Evolutionary conservation across 495 filamentous ascomycete genomes (phyloP), one percentile per base, ranked within the genome.

Genomic region (Tetracladium marchalianum): DNA sequence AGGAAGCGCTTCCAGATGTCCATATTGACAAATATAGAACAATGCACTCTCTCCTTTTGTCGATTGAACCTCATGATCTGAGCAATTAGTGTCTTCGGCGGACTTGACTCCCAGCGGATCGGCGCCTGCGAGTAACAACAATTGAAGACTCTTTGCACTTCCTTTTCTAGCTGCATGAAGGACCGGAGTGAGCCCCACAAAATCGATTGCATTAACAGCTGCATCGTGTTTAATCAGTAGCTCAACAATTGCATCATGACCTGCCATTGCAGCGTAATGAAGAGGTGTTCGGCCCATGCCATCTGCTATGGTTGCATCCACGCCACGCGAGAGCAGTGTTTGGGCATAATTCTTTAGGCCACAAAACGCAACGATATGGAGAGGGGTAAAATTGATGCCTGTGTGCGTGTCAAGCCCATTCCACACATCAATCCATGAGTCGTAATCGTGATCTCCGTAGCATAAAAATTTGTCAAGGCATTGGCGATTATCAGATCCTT

Each of bases 1-100:
- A 31, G 55, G 43, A n/a, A 55, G 39, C 35, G 41, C 32, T 11
- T 50, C 55, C 13, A 49, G 15, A 32, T 52, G 46, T n/a, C 55
- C 55, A 34, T 42, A 42, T n/a, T 49, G 27, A 17, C 49, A 55
- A 19, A 51, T 51, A 46, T 61, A 61, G 44, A 48, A 48, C 13
- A 56, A 41, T 13, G 50, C 45, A 11, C 17, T 41, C 13, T 50
- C 15, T 46, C 45, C 42, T 10, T 3, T 44, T 5, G 44, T 44
- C 16, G 41, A 13, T 13, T 13, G 13, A 10, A 4, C 10, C 9
- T 5, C 5, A 12, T n/a, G 12, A 11, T 52, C 35, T 10, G 41
- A 39, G 40, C 1, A 39, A 18, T 39, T 39, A 9, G 19, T 7
- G 15, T 31, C 27, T 12, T 39, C 44, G n/a, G 38, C 42, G 4